These are phyloP conservation scores for Alternaria sp. DNA, from an alignment of 2,329 filamentous ascomycete genomes.

Conservation along the genomic window DNA sequence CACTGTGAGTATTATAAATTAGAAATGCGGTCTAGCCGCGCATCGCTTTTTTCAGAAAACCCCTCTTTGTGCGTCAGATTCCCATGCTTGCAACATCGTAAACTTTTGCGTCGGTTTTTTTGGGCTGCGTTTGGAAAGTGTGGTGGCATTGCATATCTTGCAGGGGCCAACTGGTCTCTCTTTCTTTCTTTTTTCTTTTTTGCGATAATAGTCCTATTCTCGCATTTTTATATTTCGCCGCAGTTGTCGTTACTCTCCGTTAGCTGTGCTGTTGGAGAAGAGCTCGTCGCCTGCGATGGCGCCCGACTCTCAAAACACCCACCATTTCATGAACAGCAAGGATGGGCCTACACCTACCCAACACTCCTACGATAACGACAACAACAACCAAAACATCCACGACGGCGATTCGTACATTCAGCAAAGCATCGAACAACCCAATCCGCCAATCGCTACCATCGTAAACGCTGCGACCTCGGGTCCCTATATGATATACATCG, in stretches of 20 bases:
- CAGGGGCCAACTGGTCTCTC: background rate
- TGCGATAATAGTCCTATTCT: background rate
- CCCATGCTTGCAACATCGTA: conserved; percentile 15
- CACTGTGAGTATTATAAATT: conserved; percentile 13
- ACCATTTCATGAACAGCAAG: background rate
- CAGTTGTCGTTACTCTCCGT: background rate
- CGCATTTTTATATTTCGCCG: background rate
- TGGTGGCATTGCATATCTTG: background rate
- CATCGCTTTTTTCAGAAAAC: conserved; percentile 13
- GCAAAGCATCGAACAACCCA: conserved; percentile 13
- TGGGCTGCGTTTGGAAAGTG: background rate
- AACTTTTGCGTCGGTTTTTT: conserved; percentile 3
- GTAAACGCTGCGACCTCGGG: conserved; percentile 3
- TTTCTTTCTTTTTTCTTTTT: background rate
- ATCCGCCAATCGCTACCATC: conserved; percentile 7
- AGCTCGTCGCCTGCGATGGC: conserved; percentile 5
- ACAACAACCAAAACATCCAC: conserved; percentile 1
- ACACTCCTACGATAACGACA: conserved; percentile 1
- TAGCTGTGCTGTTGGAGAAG: background rate
- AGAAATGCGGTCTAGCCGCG: conserved; percentile 20
- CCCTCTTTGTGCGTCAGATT: conserved; percentile 13
- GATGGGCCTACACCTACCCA: conserved; percentile 19
- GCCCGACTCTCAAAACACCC: conserved; percentile 2
- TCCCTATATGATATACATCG: conserved; percentile 29
- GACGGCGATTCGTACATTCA: conserved; percentile 14